Percentiles rank a stretch among this genome's conserved stretches.
These are phyloP conservation scores for Fusarium sp. DNA, from an alignment of 2,329 filamentous ascomycete genomes.

Conservation along the genomic window DNA sequence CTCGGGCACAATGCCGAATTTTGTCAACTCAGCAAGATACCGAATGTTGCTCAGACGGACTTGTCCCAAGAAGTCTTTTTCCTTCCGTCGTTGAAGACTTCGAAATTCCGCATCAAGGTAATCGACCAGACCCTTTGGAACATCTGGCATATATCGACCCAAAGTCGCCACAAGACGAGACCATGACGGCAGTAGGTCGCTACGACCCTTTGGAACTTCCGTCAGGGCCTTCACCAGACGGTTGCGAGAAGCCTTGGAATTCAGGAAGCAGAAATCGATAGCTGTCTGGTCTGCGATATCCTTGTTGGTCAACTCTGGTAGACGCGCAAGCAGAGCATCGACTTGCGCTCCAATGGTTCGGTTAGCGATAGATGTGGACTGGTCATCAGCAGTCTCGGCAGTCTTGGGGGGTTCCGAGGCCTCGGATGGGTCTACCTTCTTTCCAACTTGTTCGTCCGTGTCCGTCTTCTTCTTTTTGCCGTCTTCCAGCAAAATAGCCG, in stretches of 20 bases:
- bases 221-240: slow-evolving; percentile 91
- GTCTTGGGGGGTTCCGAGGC: slow-evolving; percentile 61
- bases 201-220: slow-evolving; percentile 92
- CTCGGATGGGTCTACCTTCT: slow-evolving; percentile 70
- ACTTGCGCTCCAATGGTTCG: slow-evolving; percentile 98
- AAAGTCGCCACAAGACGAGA: slow-evolving; percentile 93
- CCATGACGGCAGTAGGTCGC: slow-evolving; percentile 90
- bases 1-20: slow-evolving; percentile 97
- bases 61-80: slow-evolving; percentile 96
- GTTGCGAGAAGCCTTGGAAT: slow-evolving; percentile 97
- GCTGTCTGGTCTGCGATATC: slow-evolving; percentile 92
- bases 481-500: slow-evolving; percentile 91
- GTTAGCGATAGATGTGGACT: slow-evolving; percentile 94
- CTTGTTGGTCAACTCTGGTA: slow-evolving; percentile 93
- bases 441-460: slow-evolving; percentile 82
- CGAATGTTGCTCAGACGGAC: slow-evolving; percentile 94
- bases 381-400: slow-evolving; percentile 73
- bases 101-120: slow-evolving; percentile 97
- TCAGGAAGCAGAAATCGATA: slow-evolving; percentile 97
- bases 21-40: slow-evolving; percentile 97
- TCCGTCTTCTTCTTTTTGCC: slow-evolving; percentile 93
- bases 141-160: slow-evolving; percentile 91
- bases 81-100: slow-evolving; percentile 94
- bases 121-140: slow-evolving; percentile 89
- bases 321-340: slow-evolving; percentile 83